These are phyloP conservation scores for Raffaelea ambrosiae DNA, from an alignment of 2,329 filamentous ascomycete genomes.

Conservation along the genomic window DNA sequence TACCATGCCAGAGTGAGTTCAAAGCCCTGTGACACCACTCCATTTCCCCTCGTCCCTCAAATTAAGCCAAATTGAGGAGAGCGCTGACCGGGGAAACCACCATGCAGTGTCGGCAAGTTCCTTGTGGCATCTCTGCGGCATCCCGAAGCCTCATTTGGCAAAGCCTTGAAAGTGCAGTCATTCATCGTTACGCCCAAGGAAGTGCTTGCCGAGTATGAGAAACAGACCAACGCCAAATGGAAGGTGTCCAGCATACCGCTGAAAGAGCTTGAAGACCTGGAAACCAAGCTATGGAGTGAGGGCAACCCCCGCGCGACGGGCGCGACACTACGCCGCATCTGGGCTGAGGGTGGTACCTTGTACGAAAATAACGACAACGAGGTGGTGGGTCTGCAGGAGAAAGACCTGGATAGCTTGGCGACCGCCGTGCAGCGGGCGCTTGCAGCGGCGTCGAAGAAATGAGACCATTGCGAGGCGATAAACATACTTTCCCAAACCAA, in stretches of 20 bases:
- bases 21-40: no score
- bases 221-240: slow-evolving; percentile 54
- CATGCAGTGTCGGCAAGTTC: slow-evolving; percentile 48
- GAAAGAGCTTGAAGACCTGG: slow-evolving; percentile 42
- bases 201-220: slow-evolving; percentile 60
- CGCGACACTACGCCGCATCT: slow-evolving; percentile 59
- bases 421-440: slow-evolving; percentile 17
- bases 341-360: slow-evolving; percentile 63
- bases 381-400: slow-evolving; percentile 39
- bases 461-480: no score
- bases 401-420: slow-evolving; percentile 43
- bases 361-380: slow-evolving; percentile 62
- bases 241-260: slow-evolving; percentile 43
- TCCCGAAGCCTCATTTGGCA: slow-evolving; percentile 42
- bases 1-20: slow-evolving; percentile 65
- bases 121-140: slow-evolving; percentile 54
- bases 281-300: slow-evolving; percentile 50
- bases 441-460: no score
- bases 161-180: slow-evolving; percentile 59
- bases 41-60: not conserved
- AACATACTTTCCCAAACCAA: no score
- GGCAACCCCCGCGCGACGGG: slow-evolving; percentile 41
- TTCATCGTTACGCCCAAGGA: slow-evolving; percentile 57
- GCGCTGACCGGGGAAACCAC: no score
- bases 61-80: no score